Evolutionary conservation across 2,329 filamentous ascomycete genomes (phyloP).

Genomic region (Colletotrichum sp.): DNA sequence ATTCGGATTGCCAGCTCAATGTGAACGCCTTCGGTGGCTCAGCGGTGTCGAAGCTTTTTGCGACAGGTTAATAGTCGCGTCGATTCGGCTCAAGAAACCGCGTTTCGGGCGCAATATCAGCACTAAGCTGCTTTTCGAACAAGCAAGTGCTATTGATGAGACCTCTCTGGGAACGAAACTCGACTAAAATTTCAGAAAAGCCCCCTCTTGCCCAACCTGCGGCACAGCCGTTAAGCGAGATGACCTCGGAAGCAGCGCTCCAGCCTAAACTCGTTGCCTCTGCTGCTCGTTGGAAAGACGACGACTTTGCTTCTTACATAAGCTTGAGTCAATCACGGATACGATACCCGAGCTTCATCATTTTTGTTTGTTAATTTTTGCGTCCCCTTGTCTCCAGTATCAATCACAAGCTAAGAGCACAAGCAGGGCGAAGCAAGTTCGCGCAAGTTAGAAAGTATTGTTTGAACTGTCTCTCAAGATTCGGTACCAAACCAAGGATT

Average conservation of each 20-base stretch:
- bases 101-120: not conserved
- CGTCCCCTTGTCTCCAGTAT: not conserved
- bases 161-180: not conserved
- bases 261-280: not conserved
- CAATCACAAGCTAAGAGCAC: not conserved
- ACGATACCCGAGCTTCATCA: not conserved
- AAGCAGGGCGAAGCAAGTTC: not conserved
- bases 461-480: rapidly evolving
- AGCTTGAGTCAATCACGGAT: not conserved
- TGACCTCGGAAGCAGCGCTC: not conserved
- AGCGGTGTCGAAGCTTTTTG: not conserved
- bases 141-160: not conserved
- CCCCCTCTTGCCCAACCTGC: not conserved
- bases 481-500: not conserved
- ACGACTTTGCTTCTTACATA: not conserved
- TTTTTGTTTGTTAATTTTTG: not conserved
- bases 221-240: not conserved
- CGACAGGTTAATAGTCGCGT: not conserved
- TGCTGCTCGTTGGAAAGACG: not conserved
- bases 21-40: not conserved
- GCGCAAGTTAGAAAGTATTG: not conserved
- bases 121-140: not conserved
- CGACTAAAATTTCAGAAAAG: not conserved
- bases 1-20: not conserved
- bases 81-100: not conserved